Evolutionary conservation across 495 filamentous ascomycete genomes (phyloP).

Genomic region (Hypoxylon crocopeplum): DNA sequence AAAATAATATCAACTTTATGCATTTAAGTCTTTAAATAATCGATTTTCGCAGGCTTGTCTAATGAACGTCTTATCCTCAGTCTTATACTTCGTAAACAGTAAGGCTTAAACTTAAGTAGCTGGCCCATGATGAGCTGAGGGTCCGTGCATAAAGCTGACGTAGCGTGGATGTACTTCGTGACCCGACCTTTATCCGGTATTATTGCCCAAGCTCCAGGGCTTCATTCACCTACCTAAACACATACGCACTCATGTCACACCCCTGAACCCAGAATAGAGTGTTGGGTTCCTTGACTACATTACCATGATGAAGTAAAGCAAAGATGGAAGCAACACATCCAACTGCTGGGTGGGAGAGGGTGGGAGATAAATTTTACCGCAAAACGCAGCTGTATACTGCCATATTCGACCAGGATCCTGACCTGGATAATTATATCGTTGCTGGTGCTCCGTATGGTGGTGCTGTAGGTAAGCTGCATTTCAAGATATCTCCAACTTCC

Average conservation of each 20-base stretch:
- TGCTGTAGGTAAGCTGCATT: slow-evolving; percentile 73
- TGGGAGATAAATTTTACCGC: slow-evolving; percentile 92
- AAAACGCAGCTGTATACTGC: slow-evolving; percentile 91
- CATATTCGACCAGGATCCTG: slow-evolving; percentile 88
- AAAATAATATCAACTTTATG: too few relatives aligned
- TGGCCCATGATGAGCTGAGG: too few relatives aligned
- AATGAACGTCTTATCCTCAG: too few relatives aligned
- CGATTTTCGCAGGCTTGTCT: too few relatives aligned
- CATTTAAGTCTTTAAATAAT: too few relatives aligned
- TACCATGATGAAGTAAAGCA: slow-evolving; percentile 46
- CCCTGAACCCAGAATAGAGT: background rate
- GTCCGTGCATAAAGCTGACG: too few relatives aligned
- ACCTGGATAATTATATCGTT: slow-evolving; percentile 94
- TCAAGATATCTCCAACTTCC: background rate
- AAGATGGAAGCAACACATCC: slow-evolving; percentile 65
- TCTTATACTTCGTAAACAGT: too few relatives aligned
- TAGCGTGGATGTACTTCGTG: too few relatives aligned
- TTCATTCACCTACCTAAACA: background rate
- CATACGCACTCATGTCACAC: background rate
- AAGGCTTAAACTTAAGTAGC: too few relatives aligned
- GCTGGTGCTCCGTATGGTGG: slow-evolving; percentile 94
- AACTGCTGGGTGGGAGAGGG: slow-evolving; percentile 89
- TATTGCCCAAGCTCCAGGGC: slow-evolving; percentile 6
- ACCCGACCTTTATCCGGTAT: slow-evolving; percentile 26
- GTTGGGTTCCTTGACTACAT: slow-evolving; percentile 7